Evolutionary conservation across 176 grass and related monocot genomes (phyloP).

Genomic region (maize (Zea mays)): Zm-B73-REFERENCE-NAM-5.0 NC_050100.1:190440001-190440500

Average conservation of each 20-base stretch:
- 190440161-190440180: not conserved
- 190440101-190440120: too few relatives aligned
- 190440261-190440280: constrained; percentile 32
- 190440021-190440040: not conserved
- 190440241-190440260: constrained; percentile 2
- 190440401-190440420: not conserved
- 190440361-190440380: not conserved
- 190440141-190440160: not conserved
- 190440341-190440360: not conserved
- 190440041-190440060: not conserved
- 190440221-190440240: constrained; percentile 13
- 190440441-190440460: not conserved
- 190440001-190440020: not conserved
- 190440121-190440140: too few relatives aligned
- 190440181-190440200: not conserved
- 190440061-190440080: not conserved
- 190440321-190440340: constrained; percentile 20
- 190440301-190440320: not conserved
- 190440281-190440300: not conserved
- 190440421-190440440: not conserved
- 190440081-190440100: not conserved
- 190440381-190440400: not conserved
- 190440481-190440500: constrained; percentile 1
- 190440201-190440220: not conserved
- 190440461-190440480: not conserved